Base-by-base conservation (phyloP, 1,284 basidiomycete species). In the Veloboletus limbatus region DNA sequence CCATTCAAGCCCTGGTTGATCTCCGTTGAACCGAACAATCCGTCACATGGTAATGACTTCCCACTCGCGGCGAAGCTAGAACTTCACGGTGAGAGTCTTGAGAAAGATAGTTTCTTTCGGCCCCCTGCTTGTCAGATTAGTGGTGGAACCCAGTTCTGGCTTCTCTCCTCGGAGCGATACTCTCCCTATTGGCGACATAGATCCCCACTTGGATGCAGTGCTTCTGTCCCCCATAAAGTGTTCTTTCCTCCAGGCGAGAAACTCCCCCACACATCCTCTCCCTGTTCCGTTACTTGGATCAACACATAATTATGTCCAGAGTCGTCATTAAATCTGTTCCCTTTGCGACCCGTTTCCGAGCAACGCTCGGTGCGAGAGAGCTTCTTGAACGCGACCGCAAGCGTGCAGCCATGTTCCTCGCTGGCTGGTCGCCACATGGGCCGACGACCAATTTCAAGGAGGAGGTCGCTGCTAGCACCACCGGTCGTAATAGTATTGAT, bases 331-430 rank as follows among this genome's bases (percentile, higher is more conserved):
- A 62, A 33, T 54, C 68, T 4, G 46, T 78, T 47, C 71, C 72
- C 27, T 78, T 82, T 62, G 57, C 68, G 28, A 69, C 73, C 37
- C 69, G 68, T 52, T 49, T 79, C 36, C 54, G 54, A 25, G 48
- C 50, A 30, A 20, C 46, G 54, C 51, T 66, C 38, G 68, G 71
- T 38, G 75, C 69, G 17, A 72, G 65, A 55, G 70, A 78, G 21
- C 67, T 82, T 54, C 60, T 80, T 41, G 68, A 72, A 22, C 75
- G 73, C 54, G 81, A 83, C 62, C 67, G 67, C 35, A 69, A 71
- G 31, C 75, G 81, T 22, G 78, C 78, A 17, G 63, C 72, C 63
- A 81, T 78, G 66, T 55, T 82, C 54, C 56, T 78, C 24, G 64
- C 69, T 25, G 77, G 76, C 20, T 43, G 74, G 37, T 72, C 75